Evolutionary conservation across 257 asterid species (phyloP).

Genomic region (Solanum paucissectum): DNA sequence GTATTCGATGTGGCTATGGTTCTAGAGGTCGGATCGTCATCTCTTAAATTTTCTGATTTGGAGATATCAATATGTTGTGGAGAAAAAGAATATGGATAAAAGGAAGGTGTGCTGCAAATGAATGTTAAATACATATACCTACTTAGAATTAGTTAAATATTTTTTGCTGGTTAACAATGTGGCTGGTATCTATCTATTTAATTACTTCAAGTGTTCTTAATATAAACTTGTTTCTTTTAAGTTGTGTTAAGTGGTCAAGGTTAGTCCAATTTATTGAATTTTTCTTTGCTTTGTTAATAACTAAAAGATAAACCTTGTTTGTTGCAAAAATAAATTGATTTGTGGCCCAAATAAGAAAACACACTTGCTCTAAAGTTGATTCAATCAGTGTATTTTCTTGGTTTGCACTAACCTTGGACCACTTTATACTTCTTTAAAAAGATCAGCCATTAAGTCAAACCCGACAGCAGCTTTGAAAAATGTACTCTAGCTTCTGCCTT

Average conservation of each 20-base stretch:
- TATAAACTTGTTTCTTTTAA: not conserved
- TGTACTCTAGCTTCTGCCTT: not conserved
- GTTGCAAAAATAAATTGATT: not conserved
- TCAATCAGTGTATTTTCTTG: not conserved
- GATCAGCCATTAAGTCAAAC: not conserved
- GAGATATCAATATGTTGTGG: not conserved
- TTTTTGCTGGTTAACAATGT: not conserved
- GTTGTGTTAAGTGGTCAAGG: not conserved
- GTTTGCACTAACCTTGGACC: not conserved
- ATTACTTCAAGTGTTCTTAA: not conserved
- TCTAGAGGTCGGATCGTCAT: not conserved
- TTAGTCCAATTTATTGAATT: not conserved
- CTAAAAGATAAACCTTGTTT: not conserved
- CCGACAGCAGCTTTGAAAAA: not conserved
- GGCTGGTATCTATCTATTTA: not conserved
- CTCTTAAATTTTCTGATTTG: not conserved
- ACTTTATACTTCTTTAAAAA: not conserved
- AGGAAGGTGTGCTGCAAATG: not conserved
- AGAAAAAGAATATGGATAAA: not conserved
- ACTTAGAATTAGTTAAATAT: not conserved
- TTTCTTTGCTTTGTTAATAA: not conserved
- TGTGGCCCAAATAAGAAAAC: not conserved
- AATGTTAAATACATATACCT: not conserved
- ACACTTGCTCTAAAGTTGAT: not conserved
- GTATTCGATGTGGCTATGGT: not conserved